These are phyloP conservation scores for Aspergillus thermomutatus DNA, from an alignment of 2,329 filamentous ascomycete genomes.

Conservation along the genomic window DNA sequence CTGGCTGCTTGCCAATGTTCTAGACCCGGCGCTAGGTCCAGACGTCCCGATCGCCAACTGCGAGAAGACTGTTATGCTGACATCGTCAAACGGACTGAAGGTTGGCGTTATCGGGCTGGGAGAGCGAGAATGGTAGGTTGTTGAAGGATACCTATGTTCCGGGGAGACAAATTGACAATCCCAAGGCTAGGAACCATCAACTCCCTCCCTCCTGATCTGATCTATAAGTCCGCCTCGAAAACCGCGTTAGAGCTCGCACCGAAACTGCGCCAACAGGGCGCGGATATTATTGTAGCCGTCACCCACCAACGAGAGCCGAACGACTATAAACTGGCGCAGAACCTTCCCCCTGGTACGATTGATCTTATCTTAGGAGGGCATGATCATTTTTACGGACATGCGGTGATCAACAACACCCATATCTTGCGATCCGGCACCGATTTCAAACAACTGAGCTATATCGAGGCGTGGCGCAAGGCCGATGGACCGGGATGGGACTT, in stretches of 20 bases:
- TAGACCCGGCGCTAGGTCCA: slow-evolving; percentile 77
- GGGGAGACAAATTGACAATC: slow-evolving; percentile 1
- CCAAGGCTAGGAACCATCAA: slow-evolving; percentile 77
- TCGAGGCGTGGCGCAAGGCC: slow-evolving; percentile 66
- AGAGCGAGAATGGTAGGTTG: slow-evolving; percentile 70
- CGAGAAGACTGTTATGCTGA: slow-evolving; percentile 71
- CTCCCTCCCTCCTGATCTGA: slow-evolving; percentile 72
- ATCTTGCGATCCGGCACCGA: slow-evolving; percentile 85
- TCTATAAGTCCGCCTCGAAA: slow-evolving; percentile 74
- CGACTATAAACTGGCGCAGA: slow-evolving; percentile 77
- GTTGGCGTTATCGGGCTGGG: slow-evolving; percentile 81
- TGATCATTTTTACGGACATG: slow-evolving; percentile 83
- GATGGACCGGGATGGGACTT: slow-evolving; percentile 67
- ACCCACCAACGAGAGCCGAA: slow-evolving; percentile 88
- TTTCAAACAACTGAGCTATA: slow-evolving; percentile 88
- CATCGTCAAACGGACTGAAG: slow-evolving; percentile 78
- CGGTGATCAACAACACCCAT: slow-evolving; percentile 73
- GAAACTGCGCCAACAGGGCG: slow-evolving; percentile 68
- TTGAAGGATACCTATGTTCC: too few relatives aligned
- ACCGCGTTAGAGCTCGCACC: slow-evolving; percentile 75
- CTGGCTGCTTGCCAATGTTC: slow-evolving; percentile 84
- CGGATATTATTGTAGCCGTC: slow-evolving; percentile 76
- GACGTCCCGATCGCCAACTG: slow-evolving; percentile 72
- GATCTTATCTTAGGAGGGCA: slow-evolving; percentile 87
- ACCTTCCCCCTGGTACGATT: slow-evolving; percentile 66